Conservation (phyloP, 495 filamentous ascomycete genomes). For the Trichocladium uniseriatum region DNA sequence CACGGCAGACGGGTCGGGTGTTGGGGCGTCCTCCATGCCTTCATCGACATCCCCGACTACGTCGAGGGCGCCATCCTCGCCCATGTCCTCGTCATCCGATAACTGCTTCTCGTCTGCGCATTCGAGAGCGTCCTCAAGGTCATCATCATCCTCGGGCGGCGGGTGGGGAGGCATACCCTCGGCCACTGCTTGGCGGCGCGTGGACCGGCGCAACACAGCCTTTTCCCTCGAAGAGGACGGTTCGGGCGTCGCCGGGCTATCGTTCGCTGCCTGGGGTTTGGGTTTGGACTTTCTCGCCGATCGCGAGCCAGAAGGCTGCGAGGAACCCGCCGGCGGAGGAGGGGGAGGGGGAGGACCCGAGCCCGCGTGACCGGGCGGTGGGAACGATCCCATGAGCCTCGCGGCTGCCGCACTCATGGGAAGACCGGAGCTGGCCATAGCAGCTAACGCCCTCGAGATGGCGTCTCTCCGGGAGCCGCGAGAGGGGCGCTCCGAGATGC, state of each 20-base stretch:
- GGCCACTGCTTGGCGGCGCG: conserved; percentile 42
- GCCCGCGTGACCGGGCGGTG: conserved; percentile 18
- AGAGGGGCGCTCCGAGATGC: conserved; percentile 71
- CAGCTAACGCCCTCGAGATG: conserved; percentile 56
- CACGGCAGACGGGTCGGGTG: conserved; percentile 75
- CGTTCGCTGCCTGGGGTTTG: conserved; percentile 30
- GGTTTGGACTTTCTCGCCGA: conserved; percentile 39
- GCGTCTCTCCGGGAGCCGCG: conserved; percentile 54
- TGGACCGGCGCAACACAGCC: conserved; percentile 43
- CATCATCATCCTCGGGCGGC: conserved; percentile 48
- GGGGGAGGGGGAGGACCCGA: conserved; percentile 14
- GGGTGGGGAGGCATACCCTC: conserved; percentile 40
- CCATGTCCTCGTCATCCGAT: conserved; percentile 67
- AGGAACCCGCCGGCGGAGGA: conserved; percentile 27
- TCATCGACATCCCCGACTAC: conserved; percentile 88
- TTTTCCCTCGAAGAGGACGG: conserved; percentile 39
- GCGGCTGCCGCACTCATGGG: conserved; percentile 33
- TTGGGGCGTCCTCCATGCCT: conserved; percentile 62
- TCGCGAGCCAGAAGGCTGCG: conserved; percentile 33
- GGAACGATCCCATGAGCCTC: conserved; percentile 34
- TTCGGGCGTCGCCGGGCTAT: conserved; percentile 31
- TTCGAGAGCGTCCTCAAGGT: conserved; percentile 60
- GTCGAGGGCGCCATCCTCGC: conserved; percentile 62
- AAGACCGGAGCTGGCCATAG: conserved; percentile 68
- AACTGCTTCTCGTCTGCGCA: conserved; percentile 88